phyloP scores from a whole-genome alignment of 352 stramenopile species.

The Pythium aristosporum region DNA sequence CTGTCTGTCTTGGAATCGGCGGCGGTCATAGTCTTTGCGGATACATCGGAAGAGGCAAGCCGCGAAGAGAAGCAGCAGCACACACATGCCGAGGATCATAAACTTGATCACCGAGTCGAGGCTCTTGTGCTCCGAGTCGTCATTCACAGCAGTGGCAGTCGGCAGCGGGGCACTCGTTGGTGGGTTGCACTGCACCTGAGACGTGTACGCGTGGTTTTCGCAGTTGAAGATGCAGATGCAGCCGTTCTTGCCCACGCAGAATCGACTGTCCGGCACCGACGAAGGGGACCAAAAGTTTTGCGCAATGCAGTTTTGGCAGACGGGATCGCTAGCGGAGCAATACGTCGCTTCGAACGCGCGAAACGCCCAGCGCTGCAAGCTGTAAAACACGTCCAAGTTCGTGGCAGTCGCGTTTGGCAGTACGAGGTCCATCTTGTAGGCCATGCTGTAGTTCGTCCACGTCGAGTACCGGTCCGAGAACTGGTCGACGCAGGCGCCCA shows the following conservation, averaged over 20 bases:
- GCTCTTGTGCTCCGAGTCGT: not conserved
- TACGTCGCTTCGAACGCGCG: conserved; percentile 15
- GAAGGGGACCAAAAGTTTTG: conserved; percentile 13
- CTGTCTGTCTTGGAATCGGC: not conserved
- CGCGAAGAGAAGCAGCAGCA: conserved; percentile 18
- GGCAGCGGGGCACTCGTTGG: not conserved
- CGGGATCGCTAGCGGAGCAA: conserved; percentile 15
- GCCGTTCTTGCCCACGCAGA: conserved; percentile 15
- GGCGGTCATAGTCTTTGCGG: conserved; percentile 18
- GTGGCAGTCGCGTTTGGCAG: conserved; percentile 11
- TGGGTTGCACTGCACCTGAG: not conserved
- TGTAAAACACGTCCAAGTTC: not conserved
- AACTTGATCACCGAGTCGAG: conserved; percentile 18
- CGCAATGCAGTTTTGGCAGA: conserved; percentile 17
- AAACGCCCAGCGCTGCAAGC: conserved; percentile 13
- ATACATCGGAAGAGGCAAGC: conserved; percentile 19
- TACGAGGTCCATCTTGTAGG: not conserved
- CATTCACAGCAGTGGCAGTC: not conserved
- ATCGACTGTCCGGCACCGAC: conserved; percentile 17
- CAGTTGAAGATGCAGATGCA: conserved; percentile 24
- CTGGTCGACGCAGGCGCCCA: conserved; percentile 15
- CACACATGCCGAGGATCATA: conserved; percentile 14
- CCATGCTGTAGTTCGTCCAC: conserved; percentile 12
- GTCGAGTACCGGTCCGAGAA: not conserved
- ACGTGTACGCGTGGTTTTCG: conserved; percentile 5